A percentile compares a stretch with the other conserved stretches of the same genome.
These are phyloP conservation scores for Erodium maritimum DNA, from an alignment of 345 rosid genomes.

Conservation along the genomic window DNA sequence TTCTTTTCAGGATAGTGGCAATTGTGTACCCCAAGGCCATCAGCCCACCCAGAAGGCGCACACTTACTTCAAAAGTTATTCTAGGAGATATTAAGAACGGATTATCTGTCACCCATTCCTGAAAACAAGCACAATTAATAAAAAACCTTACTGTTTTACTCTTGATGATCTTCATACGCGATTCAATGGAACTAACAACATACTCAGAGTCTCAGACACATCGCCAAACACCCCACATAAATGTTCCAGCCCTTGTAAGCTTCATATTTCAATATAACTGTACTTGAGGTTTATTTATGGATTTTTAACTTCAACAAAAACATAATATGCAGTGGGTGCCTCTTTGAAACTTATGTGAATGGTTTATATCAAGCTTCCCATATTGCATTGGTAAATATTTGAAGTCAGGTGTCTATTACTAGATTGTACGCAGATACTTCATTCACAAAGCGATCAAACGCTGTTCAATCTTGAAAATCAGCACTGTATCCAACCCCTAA, in stretches of 20 bases:
- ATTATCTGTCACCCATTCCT: slow-evolving; percentile 99
- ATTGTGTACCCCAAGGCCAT: slow-evolving; percentile 98
- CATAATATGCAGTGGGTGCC: not conserved
- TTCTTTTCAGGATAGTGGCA: slow-evolving; percentile 83
- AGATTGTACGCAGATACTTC: not conserved
- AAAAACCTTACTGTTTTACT: not conserved
- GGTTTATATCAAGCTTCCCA: not conserved
- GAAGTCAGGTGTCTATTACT: not conserved
- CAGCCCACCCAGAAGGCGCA: slow-evolving; percentile 88
- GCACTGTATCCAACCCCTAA: not conserved
- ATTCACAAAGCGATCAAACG: not conserved
- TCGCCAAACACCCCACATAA: not conserved
- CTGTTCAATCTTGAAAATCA: not conserved
- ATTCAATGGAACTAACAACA: not conserved
- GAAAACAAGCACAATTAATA: slow-evolving; percentile 18
- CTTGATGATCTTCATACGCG: not conserved
- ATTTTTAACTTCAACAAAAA: not conserved
- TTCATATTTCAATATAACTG: not conserved
- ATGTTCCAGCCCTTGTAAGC: not conserved
- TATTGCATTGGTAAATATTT: not conserved
- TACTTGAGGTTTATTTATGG: not conserved
- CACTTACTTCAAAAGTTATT: slow-evolving; percentile 94
- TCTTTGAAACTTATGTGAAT: too few relatives aligned
- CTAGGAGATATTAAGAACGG: slow-evolving; percentile 96
- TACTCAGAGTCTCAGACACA: too few relatives aligned